These are phyloP conservation scores for Puccinia hordei DNA, from an alignment of 1,284 basidiomycete species.

Conservation along the genomic window DNA sequence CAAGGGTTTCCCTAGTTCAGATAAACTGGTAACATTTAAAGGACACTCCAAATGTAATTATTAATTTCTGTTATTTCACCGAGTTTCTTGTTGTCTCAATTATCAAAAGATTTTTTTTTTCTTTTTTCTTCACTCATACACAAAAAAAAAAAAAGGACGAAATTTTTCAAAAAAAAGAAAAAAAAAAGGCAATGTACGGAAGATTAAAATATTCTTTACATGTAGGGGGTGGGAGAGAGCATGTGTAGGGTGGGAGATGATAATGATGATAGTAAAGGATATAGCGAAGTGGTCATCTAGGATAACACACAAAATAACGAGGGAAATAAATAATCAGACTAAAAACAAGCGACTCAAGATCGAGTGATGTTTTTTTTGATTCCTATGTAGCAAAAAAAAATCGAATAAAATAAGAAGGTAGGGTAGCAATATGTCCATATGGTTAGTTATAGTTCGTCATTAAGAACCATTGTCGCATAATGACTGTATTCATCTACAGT, in stretches of 20 bases:
- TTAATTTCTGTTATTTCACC: too few relatives aligned
- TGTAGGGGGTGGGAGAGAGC: too few relatives aligned
- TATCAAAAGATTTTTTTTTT: too few relatives aligned
- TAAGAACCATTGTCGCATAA: constrained; percentile 26
- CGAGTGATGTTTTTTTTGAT: not conserved
- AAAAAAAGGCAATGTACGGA: not conserved
- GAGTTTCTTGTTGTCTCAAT: too few relatives aligned
- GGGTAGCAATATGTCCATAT: not conserved
- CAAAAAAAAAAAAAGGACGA: not conserved
- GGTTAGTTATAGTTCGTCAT: not conserved
- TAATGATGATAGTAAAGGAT: not conserved
- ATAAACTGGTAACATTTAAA: too few relatives aligned
- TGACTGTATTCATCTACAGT: constrained; percentile 41
- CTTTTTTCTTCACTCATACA: not conserved
- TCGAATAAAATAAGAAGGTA: not conserved
- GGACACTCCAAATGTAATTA: too few relatives aligned
- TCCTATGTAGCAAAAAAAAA: not conserved
- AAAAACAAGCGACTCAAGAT: not conserved
- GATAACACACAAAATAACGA: not conserved
- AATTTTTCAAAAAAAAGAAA: not conserved
- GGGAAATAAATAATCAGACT: not conserved
- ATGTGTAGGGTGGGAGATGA: too few relatives aligned
- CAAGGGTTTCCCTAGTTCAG: too few relatives aligned
- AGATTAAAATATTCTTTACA: not conserved
- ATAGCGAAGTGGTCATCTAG: not conserved